Evolutionary conservation across 1,284 basidiomycete species (phyloP), one percentile per base, ranked within the genome.

Genomic region (Polyporus tsugae): DNA sequence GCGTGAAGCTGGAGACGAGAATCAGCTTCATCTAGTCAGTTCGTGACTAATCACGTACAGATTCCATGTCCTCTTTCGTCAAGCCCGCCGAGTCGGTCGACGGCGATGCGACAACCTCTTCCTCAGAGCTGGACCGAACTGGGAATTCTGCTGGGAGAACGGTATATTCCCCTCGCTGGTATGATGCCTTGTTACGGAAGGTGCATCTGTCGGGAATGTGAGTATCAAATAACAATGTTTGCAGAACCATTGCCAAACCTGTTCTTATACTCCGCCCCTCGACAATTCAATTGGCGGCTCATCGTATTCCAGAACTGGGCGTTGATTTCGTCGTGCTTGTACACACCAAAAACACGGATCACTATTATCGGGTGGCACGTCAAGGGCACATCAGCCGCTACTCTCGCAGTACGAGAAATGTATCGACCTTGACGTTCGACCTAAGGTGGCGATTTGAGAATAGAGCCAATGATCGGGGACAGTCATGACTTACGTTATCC

Each of bases 321-420:
- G 67, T 86, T 84, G 36, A 90, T 76, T 70, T 90, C 86, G 0
- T 85, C 83, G 65, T 91, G 89, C 0, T 87, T 90, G 63, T 86
- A 89, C 7, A 91, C 82, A 0, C 88, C 89, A 68, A 88, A 91
- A 22, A 92, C 82, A 55, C 82, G 83, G 64, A 91, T 81, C 1
- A 82, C 89, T 90, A 57, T 1, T 10, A n/a, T n/a, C n/a, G n/a
- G n/a, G n/a, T 7, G 22, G 19, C 41, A 25, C 4, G 29, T 0
- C 13, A 25, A 22, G 44, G n/a, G 6, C 13, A 10, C 13, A 25
- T 25, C 52, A 53, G 29, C 41, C 10, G 15, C 41, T 42, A 17
- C 41, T 42, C 15, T 15, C 5, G 7, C 33, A 10, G 29, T 17
- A 7, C 2, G n/a, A 35, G 2, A 42, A n/a, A 5, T 29, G 4